These are phyloP conservation scores for Chlamydomonas urium DNA, from an alignment of 139 green algal species.

Conservation along the genomic window DNA sequence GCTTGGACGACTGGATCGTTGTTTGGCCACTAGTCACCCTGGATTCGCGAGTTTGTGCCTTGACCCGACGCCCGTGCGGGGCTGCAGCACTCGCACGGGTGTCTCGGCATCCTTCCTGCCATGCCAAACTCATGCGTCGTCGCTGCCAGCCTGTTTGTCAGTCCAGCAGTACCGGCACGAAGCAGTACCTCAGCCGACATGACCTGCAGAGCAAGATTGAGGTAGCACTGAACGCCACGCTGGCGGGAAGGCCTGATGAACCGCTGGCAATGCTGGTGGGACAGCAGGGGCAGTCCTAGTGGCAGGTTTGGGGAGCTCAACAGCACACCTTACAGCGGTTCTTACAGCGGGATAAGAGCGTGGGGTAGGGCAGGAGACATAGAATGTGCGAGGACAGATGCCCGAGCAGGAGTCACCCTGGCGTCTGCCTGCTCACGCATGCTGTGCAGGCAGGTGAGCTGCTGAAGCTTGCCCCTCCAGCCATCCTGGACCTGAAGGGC, in stretches of 20 bases:
- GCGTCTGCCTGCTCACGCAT: neutral
- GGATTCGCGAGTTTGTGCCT: no score
- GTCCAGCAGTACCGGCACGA: no score
- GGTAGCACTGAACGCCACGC: constrained; percentile 1
- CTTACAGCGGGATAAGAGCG: neutral
- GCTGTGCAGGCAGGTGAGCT: constrained; percentile 54
- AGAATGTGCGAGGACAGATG: neutral
- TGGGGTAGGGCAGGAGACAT: neutral
- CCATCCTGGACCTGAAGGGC: constrained; percentile 82
- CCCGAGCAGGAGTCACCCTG: neutral
- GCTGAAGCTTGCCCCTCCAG: constrained; percentile 48
- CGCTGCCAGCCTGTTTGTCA: no score
- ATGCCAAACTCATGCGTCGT: no score
- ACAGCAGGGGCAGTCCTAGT: no score
- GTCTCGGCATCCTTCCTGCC: no score
- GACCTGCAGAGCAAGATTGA: no score
- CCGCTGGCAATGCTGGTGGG: constrained; percentile 85
- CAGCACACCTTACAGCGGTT: neutral
- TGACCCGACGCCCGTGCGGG: no score
- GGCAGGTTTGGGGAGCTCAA: no score
- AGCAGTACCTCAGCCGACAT: no score
- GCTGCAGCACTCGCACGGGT: no score
- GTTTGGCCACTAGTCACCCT: no score
- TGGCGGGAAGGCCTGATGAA: constrained; percentile 82
- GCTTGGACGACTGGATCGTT: constrained; percentile 56